phyloP scores from a whole-genome alignment of 768 basidiomycete genomes.

The Wakefieldia striispora region DNA sequence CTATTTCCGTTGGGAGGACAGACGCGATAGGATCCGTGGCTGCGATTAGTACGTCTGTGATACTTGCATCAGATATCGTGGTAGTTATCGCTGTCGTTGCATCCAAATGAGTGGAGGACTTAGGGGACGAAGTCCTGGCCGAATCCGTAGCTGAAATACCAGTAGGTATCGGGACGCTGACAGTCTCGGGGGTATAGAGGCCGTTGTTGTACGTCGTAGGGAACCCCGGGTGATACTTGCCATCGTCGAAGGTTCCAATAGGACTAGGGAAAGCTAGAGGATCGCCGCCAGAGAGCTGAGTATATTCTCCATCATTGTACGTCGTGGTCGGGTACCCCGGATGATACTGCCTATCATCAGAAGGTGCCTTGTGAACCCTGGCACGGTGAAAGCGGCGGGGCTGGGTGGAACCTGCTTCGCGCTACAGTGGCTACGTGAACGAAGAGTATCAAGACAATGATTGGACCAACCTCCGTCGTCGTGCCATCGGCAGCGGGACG shows the following conservation, averaged over 20 bases:
- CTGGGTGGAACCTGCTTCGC: constrained; percentile 1
- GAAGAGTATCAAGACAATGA: background rate
- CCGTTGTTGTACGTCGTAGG: constrained; percentile 22
- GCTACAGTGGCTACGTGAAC: constrained; percentile 10
- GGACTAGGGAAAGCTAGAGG: background rate
- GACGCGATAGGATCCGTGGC: too few relatives aligned
- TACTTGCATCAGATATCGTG: background rate
- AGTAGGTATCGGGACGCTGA: background rate
- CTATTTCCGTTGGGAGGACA: too few relatives aligned
- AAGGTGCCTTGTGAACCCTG: constrained; percentile 7
- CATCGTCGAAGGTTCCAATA: constrained; percentile 9
- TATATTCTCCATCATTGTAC: constrained; percentile 5
- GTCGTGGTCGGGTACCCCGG: constrained; percentile 19
- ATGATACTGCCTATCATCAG: constrained; percentile 21
- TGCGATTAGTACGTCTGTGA: too few relatives aligned
- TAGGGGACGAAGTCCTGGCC: too few relatives aligned
- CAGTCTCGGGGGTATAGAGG: background rate
- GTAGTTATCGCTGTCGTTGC: background rate
- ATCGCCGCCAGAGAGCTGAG: background rate
- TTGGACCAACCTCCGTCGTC: constrained; percentile 10
- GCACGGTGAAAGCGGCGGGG: constrained; percentile 15
- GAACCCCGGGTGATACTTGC: constrained; percentile 19
- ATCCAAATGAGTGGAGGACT: too few relatives aligned
- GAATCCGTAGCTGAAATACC: too few relatives aligned
- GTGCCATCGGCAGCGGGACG: constrained; percentile 8